Percentiles rank a stretch among this genome's conserved stretches.
Evolutionary conservation across 257 asterid species (phyloP).

Genomic region (Phtheirospermum japonicum): DNA sequence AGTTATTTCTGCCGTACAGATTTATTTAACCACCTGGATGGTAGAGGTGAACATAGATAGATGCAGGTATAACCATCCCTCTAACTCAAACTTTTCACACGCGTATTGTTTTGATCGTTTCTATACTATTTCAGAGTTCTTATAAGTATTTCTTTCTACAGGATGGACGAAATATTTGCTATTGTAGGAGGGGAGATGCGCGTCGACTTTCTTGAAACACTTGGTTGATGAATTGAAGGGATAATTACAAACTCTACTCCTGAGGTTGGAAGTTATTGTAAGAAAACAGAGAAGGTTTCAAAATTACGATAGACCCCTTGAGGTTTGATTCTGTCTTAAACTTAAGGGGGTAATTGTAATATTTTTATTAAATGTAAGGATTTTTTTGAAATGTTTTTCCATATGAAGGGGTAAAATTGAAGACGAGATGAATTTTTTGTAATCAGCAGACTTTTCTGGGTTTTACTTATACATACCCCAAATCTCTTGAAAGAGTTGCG

Average conservation of each 20-base stretch:
- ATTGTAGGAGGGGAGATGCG: slow-evolving; percentile 65
- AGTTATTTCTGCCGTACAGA: slow-evolving; percentile 36
- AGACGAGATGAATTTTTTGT: no score
- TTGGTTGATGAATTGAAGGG: slow-evolving; percentile 13
- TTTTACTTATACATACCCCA: no score
- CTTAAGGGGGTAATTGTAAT: neutral
- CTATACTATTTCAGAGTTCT: neutral
- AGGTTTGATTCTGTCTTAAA: neutral
- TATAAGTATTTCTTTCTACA: slow-evolving; percentile 25
- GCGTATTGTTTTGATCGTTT: neutral
- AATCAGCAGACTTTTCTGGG: no score
- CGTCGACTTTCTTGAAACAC: slow-evolving; percentile 42
- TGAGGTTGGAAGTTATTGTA: neutral
- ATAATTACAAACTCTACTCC: neutral
- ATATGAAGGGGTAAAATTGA: no score
- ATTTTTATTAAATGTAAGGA: neutral
- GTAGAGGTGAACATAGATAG: slow-evolving; percentile 69
- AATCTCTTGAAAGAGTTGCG: no score
- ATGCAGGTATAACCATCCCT: slow-evolving; percentile 43
- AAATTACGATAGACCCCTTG: neutral
- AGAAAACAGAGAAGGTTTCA: neutral
- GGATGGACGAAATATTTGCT: slow-evolving; percentile 62
- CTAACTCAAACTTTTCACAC: neutral
- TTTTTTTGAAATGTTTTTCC: no score
- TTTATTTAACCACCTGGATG: slow-evolving; percentile 71